A percentile compares a stretch with the other conserved stretches of the same genome.
phyloP scores from a whole-genome alignment of 2,329 filamentous ascomycete species.

The Colletotrichum aenigma region DNA sequence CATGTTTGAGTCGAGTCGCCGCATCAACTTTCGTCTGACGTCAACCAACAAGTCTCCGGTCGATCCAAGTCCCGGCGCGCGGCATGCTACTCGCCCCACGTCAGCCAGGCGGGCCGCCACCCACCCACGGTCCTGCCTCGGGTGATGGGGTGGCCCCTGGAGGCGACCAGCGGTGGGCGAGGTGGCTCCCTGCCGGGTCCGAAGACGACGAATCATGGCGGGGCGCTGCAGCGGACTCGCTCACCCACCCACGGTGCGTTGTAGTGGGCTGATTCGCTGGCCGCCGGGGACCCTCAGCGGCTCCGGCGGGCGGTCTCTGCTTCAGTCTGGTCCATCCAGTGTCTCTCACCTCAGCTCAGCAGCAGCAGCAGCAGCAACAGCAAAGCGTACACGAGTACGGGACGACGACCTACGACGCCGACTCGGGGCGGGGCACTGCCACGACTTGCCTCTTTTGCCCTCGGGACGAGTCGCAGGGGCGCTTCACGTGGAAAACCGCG shows the following conservation, averaged over 20 bases:
- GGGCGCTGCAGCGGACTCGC: not conserved
- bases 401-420: not conserved
- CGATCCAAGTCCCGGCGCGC: not conserved
- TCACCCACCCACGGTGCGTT: not conserved
- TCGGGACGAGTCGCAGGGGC: not conserved
- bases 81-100: not conserved
- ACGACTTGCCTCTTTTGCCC: not conserved
- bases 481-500: not conserved
- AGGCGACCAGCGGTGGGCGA: not conserved
- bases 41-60: conserved; percentile 1
- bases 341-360: not conserved
- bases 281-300: not conserved
- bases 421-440: not conserved
- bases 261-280: not conserved
- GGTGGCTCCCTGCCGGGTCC: conserved; percentile 6
- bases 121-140: not conserved
- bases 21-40: conserved; percentile 16
- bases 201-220: conserved; percentile 7
- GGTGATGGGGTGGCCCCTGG: conserved; percentile 2
- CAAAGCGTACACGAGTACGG: not conserved
- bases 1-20: not conserved
- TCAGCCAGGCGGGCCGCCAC: not conserved
- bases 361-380: not conserved
- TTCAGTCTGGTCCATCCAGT: not conserved
- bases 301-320: not conserved